Percentiles rank a stretch among this genome's conserved stretches.
These are phyloP conservation scores for Aphanoascus verrucosus DNA, from an alignment of 2,329 filamentous ascomycete genomes.

Conservation along the genomic window DNA sequence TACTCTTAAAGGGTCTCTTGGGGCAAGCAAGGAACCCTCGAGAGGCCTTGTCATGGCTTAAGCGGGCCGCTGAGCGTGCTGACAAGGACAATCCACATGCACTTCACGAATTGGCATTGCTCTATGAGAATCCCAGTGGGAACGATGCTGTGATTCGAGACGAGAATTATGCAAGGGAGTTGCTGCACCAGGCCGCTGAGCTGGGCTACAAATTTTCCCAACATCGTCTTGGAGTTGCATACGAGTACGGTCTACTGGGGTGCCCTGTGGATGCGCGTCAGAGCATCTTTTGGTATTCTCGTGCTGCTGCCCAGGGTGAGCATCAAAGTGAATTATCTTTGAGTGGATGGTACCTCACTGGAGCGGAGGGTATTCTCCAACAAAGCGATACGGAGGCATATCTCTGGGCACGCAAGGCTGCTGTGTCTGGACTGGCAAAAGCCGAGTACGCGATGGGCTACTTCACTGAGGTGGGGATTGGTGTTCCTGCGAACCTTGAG, in stretches of 20 bases:
- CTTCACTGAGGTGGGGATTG: constrained; percentile 91
- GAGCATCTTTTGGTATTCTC: constrained; percentile 89
- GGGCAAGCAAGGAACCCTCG: constrained; percentile 71
- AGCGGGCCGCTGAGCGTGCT: constrained; percentile 78
- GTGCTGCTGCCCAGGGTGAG: constrained; percentile 82
- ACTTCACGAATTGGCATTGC: constrained; percentile 67
- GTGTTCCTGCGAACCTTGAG: constrained; percentile 72
- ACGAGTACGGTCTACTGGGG: constrained; percentile 78
- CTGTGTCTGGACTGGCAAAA: constrained; percentile 75
- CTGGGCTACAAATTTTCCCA: constrained; percentile 93
- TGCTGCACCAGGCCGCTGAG: constrained; percentile 77
- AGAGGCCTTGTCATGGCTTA: constrained; percentile 85
- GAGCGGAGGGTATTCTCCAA: constrained; percentile 71
- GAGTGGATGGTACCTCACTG: constrained; percentile 91
- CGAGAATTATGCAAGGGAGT: constrained; percentile 64
- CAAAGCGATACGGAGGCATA: constrained; percentile 96
- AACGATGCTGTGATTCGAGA: constrained; percentile 71
- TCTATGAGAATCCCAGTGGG: constrained; percentile 46
- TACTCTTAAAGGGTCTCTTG: constrained; percentile 83
- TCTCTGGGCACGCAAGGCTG: constrained; percentile 91
- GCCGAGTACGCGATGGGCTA: constrained; percentile 98
- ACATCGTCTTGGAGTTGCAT: constrained; percentile 75
- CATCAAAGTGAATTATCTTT: constrained; percentile 81
- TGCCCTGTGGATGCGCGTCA: constrained; percentile 70
- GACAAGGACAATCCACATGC: constrained; percentile 89